Evolutionary conservation across 1,284 basidiomycete genomes (phyloP).

Genomic region (Marasmius tenuissimus): DNA sequence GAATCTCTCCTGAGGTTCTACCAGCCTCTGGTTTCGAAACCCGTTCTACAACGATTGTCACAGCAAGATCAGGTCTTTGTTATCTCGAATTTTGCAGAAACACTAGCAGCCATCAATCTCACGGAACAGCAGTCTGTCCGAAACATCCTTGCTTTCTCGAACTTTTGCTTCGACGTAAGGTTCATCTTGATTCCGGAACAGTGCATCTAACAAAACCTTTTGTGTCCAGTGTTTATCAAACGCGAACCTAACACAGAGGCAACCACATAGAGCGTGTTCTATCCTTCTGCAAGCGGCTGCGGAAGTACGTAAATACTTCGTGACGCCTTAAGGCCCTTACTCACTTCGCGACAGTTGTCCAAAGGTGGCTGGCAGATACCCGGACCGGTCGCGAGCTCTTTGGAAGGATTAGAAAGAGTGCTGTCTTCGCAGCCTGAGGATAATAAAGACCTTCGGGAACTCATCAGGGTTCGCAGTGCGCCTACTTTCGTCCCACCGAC

Average conservation of each 20-base stretch:
- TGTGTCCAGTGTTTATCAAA: conserved; percentile 32
- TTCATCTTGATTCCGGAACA: neutral
- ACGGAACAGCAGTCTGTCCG: conserved; percentile 22
- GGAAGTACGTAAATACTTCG: conserved; percentile 21
- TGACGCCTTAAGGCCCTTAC: neutral
- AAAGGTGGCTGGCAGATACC: conserved; percentile 47
- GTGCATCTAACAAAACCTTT: neutral
- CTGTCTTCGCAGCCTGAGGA: conserved; percentile 32
- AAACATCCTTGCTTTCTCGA: conserved; percentile 46
- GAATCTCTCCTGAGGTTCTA: conserved; percentile 54
- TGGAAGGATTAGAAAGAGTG: conserved; percentile 33
- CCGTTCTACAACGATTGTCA: conserved; percentile 44
- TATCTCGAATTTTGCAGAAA: conserved; percentile 41
- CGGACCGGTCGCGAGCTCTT: conserved; percentile 35
- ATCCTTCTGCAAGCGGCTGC: conserved; percentile 39
- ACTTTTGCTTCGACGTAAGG: conserved; percentile 50
- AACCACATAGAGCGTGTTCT: conserved; percentile 38
- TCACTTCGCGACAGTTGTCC: conserved; percentile 39
- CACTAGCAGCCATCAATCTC: conserved; percentile 25
- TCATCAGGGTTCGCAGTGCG: conserved; percentile 69
- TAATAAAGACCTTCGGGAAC: conserved; percentile 41
- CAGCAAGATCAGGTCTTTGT: conserved; percentile 43
- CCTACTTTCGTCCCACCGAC: conserved; percentile 40
- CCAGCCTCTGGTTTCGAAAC: conserved; percentile 43
- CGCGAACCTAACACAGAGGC: conserved; percentile 27